Conservation (phyloP, 495 filamentous ascomycete species). For the Thermothielavioides terrestris region DNA sequence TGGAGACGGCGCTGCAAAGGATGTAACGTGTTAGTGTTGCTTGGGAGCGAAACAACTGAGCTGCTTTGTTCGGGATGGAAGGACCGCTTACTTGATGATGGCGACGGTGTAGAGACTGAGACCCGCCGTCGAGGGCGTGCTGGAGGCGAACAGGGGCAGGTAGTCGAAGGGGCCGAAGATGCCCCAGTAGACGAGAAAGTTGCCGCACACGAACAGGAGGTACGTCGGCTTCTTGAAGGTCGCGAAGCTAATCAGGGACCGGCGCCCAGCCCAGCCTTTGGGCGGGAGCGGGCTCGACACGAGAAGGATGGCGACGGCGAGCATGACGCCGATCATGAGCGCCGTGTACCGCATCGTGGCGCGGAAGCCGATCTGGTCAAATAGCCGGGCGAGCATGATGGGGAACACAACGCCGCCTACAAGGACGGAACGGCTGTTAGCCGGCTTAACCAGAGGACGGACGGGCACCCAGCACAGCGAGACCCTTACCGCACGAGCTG, state of each 20-base stretch:
- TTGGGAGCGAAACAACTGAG: neutral
- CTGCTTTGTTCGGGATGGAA: too few relatives aligned
- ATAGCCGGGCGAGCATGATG: neutral
- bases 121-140: neutral
- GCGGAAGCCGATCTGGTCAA: neutral
- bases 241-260: neutral
- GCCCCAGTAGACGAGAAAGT: constrained; percentile 1
- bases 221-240: neutral
- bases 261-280: neutral
- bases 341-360: neutral
- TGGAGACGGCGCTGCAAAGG: neutral
- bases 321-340: neutral
- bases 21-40: neutral
- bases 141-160: neutral
- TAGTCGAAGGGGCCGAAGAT: neutral
- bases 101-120: neutral
- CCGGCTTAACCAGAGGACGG: too few relatives aligned
- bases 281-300: neutral
- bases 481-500: neutral
- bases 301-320: neutral
- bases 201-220: neutral
- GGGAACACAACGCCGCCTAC: neutral
- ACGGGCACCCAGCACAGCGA: too few relatives aligned
- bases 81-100: neutral
- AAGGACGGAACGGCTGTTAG: too few relatives aligned